A percentile compares a stretch with the other conserved stretches of the same genome.
Conservation (phyloP, 495 filamentous ascomycete genomes). For the Penicillium macrosclerotiorum region DNA sequence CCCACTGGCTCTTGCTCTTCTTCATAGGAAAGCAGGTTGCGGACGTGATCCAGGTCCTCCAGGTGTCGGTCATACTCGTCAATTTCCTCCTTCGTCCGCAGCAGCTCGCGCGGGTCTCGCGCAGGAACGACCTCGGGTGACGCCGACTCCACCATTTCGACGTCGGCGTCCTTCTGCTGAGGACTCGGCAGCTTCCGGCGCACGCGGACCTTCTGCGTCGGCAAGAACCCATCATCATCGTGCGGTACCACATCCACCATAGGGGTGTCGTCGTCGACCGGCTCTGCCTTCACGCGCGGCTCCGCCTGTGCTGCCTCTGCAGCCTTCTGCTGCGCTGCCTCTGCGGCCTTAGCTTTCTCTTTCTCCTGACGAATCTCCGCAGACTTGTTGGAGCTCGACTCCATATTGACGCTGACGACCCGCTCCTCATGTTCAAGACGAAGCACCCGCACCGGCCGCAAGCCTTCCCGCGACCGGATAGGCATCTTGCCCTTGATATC, state of each 20-base stretch:
- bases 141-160: constrained; percentile 1
- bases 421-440: constrained; percentile 53
- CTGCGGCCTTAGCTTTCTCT: constrained; percentile 29
- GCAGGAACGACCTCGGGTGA: neutral
- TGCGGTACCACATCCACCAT: constrained; percentile 35
- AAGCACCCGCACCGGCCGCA: constrained; percentile 49
- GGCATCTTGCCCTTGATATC: constrained; percentile 41
- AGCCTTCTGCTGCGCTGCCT: constrained; percentile 17
- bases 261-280: constrained; percentile 37
- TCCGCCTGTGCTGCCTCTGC: constrained; percentile 13
- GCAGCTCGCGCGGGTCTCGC: constrained; percentile 35
- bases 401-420: constrained; percentile 48
- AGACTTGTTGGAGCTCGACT: constrained; percentile 47
- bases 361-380: constrained; percentile 41
- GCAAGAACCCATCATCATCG: constrained; percentile 41
- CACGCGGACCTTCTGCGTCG: constrained; percentile 39
- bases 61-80: constrained; percentile 46
- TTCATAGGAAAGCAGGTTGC: constrained; percentile 31
- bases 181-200: constrained; percentile 31
- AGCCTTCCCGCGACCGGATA: constrained; percentile 25
- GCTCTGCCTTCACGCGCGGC: constrained; percentile 44
- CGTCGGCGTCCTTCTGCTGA: constrained; percentile 8
- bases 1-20: constrained; percentile 18
- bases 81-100: constrained; percentile 47
- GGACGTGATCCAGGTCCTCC: constrained; percentile 38